Percentiles rank a stretch among this genome's conserved stretches.
phyloP scores from a whole-genome alignment of 441 rosid species.

The Cnidoscolus chayamansa region DNA sequence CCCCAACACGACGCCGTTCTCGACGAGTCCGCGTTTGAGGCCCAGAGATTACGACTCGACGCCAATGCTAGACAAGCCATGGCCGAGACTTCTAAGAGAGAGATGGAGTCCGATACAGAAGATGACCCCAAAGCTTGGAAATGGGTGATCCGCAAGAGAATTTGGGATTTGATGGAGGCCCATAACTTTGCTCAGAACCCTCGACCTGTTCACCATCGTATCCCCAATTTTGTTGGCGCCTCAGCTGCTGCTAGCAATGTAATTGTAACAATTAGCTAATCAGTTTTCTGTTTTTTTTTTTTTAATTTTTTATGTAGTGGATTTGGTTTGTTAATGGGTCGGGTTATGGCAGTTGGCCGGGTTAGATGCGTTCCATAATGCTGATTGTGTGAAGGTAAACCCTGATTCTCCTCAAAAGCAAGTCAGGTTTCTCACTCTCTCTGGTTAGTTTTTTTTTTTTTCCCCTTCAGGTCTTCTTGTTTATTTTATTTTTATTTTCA shows the following conservation, averaged over 20 bases:
- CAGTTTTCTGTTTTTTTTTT: neutral
- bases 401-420: constrained; percentile 80
- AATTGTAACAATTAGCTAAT: no score
- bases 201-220: constrained; percentile 85
- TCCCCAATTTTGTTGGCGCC: constrained; percentile 84
- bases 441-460: constrained; percentile 41
- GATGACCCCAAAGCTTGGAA: constrained; percentile 84
- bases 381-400: constrained; percentile 59
- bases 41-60: constrained; percentile 62
- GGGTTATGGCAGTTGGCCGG: constrained; percentile 38
- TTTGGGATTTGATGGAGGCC: constrained; percentile 90
- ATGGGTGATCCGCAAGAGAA: constrained; percentile 70
- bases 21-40: constrained; percentile 58
- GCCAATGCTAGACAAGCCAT: constrained; percentile 60
- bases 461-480: neutral
- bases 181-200: constrained; percentile 67
- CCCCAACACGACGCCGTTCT: constrained; percentile 33
- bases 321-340: neutral
- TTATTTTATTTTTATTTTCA: neutral
- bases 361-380: constrained; percentile 39
- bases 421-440: constrained; percentile 58
- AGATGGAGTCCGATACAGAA: constrained; percentile 33
- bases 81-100: constrained; percentile 58
- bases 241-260: constrained; percentile 63
- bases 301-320: neutral